Evolutionary conservation across 2,329 filamentous ascomycete genomes (phyloP), one percentile per base, ranked within the genome.

Genomic region (Alternaria sp.): DNA sequence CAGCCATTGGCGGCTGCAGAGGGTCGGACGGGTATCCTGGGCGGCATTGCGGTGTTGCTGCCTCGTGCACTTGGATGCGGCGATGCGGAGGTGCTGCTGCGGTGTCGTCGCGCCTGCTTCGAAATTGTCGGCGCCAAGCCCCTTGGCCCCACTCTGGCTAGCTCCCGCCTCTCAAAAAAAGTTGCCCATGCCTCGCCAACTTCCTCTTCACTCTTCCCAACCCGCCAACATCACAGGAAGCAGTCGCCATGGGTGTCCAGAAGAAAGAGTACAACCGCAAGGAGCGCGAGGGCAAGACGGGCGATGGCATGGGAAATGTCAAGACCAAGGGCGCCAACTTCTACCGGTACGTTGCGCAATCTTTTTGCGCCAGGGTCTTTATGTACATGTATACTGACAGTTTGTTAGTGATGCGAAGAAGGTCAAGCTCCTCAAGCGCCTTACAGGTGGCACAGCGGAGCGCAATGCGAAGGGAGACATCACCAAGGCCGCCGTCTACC

Each of bases 271-370:
- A 89, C 68, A 87, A 85, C 80, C 90, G 95, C 83, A 91, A 91
- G 80, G 87, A 87, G 84, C 91, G 93, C 80, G 90, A 97, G 87
- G 93, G 93, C 72, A 95, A 94, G 84, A 88, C 87, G 53, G 88
- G 88, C 70, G 91, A 96, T 88, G 93, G 93, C 80, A 93, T 97
- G 88, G 89, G 84, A 75, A 98, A 98, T 83, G 92, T 98, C 77
- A 93, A 90, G 76, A 86, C 89, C 73, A 99, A 99, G 84, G 96
- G 96, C 83, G 95, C 98, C 86, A 98, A 98, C 85, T 99, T 98
- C 84, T 98, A 98, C 85, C 89, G 71, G 71, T 71, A 72, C 12
- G 62, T 23, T 21, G 40, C 9, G 10, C 19, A 15, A 0, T 8
- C 7, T 36, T 9, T 36, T 23, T 52, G 28, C 49, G 49, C 49